Evolutionary conservation across 2,329 filamentous ascomycete genomes (phyloP).

Genomic region (Colletotrichum falcatum): DNA sequence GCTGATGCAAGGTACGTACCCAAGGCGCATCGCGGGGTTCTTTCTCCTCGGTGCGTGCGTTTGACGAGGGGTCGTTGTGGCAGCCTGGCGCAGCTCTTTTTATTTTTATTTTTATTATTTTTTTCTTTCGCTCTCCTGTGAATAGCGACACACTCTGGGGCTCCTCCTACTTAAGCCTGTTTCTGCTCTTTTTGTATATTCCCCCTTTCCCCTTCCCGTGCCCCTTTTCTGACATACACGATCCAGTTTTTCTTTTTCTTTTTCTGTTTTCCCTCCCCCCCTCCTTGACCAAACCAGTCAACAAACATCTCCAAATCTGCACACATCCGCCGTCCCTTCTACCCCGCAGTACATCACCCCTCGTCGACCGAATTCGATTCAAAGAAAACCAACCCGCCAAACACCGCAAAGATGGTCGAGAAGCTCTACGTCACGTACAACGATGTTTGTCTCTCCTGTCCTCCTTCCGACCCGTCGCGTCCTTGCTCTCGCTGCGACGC

Average conservation of each 20-base stretch:
- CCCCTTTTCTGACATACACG: neutral
- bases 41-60: neutral
- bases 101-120: constrained; percentile 1
- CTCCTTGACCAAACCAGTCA: neutral
- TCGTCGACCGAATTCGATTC: neutral
- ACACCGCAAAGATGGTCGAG: constrained; percentile 74
- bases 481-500: constrained; percentile 6
- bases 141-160: constrained; percentile 37
- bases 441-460: constrained; percentile 70
- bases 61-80: constrained; percentile 13
- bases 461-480: neutral
- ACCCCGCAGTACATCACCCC: constrained; percentile 35
- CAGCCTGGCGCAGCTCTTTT: constrained; percentile 9
- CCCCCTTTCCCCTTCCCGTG: neutral
- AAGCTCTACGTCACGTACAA: constrained; percentile 95
- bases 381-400: constrained; percentile 19
- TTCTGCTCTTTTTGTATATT: constrained; percentile 5
- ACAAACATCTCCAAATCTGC: constrained; percentile 36
- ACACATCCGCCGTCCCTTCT: constrained; percentile 14
- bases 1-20: neutral
- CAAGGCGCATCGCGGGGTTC: constrained; percentile 26
- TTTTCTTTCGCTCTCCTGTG: constrained; percentile 6
- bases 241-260: neutral
- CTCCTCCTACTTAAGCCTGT: constrained; percentile 34
- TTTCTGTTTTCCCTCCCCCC: neutral